A percentile compares a stretch with the other conserved stretches of the same genome.
These are phyloP conservation scores for Elsinoe ampelina DNA, from an alignment of 2,329 filamentous ascomycete genomes.

Conservation along the genomic window DNA sequence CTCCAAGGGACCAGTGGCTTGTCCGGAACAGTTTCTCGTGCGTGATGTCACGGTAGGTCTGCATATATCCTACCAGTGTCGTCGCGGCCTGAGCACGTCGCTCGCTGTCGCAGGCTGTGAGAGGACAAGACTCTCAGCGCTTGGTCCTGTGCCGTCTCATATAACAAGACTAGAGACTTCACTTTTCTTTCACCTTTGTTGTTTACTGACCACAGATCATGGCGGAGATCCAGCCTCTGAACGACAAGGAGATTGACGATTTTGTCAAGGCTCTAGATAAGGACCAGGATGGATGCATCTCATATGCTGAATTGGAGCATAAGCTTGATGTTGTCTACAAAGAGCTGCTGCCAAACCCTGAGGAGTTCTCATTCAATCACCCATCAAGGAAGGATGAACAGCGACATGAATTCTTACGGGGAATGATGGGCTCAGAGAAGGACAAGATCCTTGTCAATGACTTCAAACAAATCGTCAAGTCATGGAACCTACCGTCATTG, in stretches of 20 bases:
- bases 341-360: conserved; percentile 40
- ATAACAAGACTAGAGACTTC: neutral
- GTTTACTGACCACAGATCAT: neutral
- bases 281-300: conserved; percentile 43
- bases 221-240: conserved; percentile 23
- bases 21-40: neutral
- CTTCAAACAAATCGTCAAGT: conserved; percentile 49
- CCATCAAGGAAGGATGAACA: conserved; percentile 24
- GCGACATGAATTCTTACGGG: conserved; percentile 45
- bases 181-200: neutral
- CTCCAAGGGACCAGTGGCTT: neutral
- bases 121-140: neutral
- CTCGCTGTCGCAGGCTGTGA: neutral
- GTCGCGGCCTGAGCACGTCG: neutral
- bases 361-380: conserved; percentile 38
- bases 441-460: conserved; percentile 38
- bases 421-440: conserved; percentile 38
- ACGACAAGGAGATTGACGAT: conserved; percentile 37
- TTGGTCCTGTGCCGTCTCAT: neutral
- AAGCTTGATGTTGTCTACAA: conserved; percentile 46
- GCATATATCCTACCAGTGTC: neutral
- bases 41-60: conserved; percentile 9
- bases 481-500: conserved; percentile 48
- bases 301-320: conserved; percentile 43
- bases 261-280: conserved; percentile 47